These are phyloP conservation scores for Alternaria conjuncta DNA, from an alignment of 2,329 filamentous ascomycete genomes.

Conservation along the genomic window DNA sequence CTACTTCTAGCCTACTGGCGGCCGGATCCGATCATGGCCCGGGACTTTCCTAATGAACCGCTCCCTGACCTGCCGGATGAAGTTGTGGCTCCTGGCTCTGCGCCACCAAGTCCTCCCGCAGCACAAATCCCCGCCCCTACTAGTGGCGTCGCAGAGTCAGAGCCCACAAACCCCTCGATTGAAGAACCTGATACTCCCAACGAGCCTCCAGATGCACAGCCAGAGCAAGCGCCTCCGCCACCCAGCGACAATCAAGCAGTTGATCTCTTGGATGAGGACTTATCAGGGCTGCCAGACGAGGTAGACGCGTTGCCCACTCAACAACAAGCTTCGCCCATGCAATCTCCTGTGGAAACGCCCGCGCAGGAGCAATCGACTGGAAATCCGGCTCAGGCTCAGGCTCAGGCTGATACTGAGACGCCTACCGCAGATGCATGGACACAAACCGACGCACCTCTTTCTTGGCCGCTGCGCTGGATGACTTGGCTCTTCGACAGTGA, in stretches of 20 bases:
- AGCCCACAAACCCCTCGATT: not conserved
- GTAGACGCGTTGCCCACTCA: not conserved
- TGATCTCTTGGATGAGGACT: not conserved
- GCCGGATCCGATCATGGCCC: not conserved
- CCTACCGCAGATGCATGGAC: not conserved
- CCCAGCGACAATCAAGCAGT: not conserved
- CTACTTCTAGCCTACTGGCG: not conserved
- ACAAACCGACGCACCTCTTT: not conserved
- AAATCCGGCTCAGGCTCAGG: not conserved
- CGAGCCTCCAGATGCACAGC: not conserved
- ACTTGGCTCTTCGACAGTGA: not conserved
- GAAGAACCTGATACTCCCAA: not conserved
- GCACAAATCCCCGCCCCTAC: not conserved
- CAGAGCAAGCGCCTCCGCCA: not conserved
- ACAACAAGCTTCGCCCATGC: not conserved
- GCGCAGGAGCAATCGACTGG: no score
- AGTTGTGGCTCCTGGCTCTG: not conserved
- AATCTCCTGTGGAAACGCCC: not conserved
- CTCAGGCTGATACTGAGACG: not conserved
- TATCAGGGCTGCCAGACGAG: not conserved
- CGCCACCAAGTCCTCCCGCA: not conserved
- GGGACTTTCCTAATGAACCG: not conserved
- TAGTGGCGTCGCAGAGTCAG: not conserved
- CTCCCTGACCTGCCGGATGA: not conserved
- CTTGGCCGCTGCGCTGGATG: not conserved